Evolutionary conservation across 108 stramenopile genomes (phyloP).

Genomic region (Cyclostephanos invisitatus): DNA sequence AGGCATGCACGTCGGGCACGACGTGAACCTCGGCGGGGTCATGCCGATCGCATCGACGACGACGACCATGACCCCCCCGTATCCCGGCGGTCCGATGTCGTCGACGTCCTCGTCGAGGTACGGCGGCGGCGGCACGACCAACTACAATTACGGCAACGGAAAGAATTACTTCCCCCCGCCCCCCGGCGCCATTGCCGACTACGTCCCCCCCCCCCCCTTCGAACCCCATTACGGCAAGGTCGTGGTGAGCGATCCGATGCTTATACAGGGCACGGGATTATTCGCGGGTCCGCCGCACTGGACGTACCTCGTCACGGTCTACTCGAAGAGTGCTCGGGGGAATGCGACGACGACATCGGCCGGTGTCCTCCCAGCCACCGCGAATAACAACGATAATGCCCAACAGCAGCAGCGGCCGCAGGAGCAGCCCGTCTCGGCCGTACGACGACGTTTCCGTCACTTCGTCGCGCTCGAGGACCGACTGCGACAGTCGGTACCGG

Average conservation of each 20-base stretch:
- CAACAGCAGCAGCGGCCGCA: constrained; percentile 11
- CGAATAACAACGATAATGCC: constrained; percentile 9
- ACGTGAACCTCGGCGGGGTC: constrained; percentile 37
- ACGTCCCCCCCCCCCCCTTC: constrained; percentile 50
- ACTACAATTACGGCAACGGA: constrained; percentile 1
- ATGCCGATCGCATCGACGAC: neutral
- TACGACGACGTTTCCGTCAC: constrained; percentile 86
- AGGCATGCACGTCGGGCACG: constrained; percentile 45
- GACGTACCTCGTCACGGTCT: constrained; percentile 76
- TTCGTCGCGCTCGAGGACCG: constrained; percentile 84
- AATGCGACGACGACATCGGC: neutral
- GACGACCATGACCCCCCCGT: neutral
- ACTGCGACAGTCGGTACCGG: constrained; percentile 68
- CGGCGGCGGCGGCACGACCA: neutral
- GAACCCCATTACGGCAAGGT: constrained; percentile 60
- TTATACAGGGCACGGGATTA: constrained; percentile 62
- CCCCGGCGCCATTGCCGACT: constrained; percentile 10
- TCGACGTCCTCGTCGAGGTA: neutral
- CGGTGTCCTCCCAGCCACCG: constrained; percentile 6
- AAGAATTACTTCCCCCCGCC: neutral
- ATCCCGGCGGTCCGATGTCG: neutral
- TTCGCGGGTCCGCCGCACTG: constrained; percentile 72
- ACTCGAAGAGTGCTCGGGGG: constrained; percentile 26
- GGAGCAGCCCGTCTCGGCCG: constrained; percentile 56
- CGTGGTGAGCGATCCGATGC: constrained; percentile 64